Evolutionary conservation across 2,329 filamentous ascomycete species (phyloP).

Genomic region (Ceratocystis huliohia): DNA sequence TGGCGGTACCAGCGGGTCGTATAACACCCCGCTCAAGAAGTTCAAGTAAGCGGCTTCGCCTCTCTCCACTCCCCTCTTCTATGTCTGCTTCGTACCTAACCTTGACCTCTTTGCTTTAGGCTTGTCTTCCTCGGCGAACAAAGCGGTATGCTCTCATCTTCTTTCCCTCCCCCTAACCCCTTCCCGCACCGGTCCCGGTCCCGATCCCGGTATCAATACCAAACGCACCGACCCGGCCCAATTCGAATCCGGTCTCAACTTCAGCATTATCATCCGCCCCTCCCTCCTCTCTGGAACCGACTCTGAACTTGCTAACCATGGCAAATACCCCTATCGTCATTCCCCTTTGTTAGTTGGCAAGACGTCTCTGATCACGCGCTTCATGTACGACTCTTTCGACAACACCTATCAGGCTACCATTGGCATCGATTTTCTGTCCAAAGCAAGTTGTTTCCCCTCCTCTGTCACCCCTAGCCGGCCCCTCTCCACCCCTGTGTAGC

Average conservation of each 20-base stretch:
- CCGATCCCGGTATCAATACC: too few species aligned
- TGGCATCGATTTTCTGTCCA: constrained; percentile 97
- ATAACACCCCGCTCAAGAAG: constrained; percentile 99
- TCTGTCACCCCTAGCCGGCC: not conserved
- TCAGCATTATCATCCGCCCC: not conserved
- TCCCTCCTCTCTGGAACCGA: not conserved
- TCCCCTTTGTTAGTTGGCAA: constrained; percentile 62
- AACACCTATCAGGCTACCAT: constrained; percentile 99
- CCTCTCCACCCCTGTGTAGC: constrained; percentile 6
- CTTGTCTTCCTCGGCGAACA: constrained; percentile 97
- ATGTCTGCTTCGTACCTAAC: constrained; percentile 14
- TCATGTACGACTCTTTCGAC: constrained; percentile 99
- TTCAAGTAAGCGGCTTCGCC: constrained; percentile 61
- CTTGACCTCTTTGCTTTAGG: constrained; percentile 35
- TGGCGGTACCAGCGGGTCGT: constrained; percentile 59
- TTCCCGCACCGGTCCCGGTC: not conserved
- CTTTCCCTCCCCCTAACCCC: not conserved
- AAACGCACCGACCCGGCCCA: not conserved
- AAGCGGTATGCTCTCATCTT: constrained; percentile 56
- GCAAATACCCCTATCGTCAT: constrained; percentile 10
- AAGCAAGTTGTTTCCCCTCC: constrained; percentile 42
- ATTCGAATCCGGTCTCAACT: too few species aligned
- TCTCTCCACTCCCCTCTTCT: not conserved
- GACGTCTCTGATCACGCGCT: constrained; percentile 94
- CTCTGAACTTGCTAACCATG: not conserved